Percentiles rank a stretch among this genome's conserved stretches.
Conservation (phyloP, 2,329 filamentous ascomycete species). For the Ophiostoma ulmi region DNA sequence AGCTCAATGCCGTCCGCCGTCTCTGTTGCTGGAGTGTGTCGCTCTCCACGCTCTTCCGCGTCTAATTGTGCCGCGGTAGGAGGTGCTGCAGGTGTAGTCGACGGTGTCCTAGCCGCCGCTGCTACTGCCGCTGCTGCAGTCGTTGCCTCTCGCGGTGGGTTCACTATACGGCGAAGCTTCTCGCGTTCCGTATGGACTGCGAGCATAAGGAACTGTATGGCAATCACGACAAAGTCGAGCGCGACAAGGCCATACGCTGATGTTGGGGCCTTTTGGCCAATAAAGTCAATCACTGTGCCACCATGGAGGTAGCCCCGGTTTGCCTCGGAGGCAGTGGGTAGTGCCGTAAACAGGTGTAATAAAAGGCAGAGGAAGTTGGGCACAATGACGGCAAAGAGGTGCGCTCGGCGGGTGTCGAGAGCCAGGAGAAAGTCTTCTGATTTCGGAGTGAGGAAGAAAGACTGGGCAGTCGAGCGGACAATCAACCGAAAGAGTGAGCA, state of each 20-base stretch:
- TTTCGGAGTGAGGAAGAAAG: conserved; percentile 60
- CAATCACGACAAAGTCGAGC: conserved; percentile 52
- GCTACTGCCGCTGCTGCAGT: conserved; percentile 23
- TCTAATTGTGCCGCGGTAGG: conserved; percentile 28
- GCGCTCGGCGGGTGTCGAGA: conserved; percentile 52
- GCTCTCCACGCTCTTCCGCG: conserved; percentile 16
- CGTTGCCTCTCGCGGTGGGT: conserved; percentile 31
- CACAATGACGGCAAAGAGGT: conserved; percentile 53
- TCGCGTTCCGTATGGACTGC: conserved; percentile 58
- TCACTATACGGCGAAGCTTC: conserved; percentile 47
- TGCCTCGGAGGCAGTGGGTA: conserved; percentile 55
- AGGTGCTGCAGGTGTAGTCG: conserved; percentile 30
- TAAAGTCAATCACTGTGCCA: conserved; percentile 61
- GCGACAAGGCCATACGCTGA: conserved; percentile 52
- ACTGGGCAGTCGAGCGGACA: conserved; percentile 54
- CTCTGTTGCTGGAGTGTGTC: conserved; percentile 32
- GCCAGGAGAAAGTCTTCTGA: conserved; percentile 51
- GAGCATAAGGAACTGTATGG: conserved; percentile 59
- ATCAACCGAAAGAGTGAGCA: conserved; percentile 61
- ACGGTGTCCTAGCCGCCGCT: conserved; percentile 26
- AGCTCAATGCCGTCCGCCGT: conserved; percentile 43
- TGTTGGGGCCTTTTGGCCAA: conserved; percentile 59
- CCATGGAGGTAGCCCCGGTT: conserved; percentile 62
- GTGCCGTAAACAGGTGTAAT: conserved; percentile 51
- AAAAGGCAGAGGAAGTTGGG: conserved; percentile 58